Conservation (phyloP, 352 stramenopile species). For the Globisporangium spiculum region DNA sequence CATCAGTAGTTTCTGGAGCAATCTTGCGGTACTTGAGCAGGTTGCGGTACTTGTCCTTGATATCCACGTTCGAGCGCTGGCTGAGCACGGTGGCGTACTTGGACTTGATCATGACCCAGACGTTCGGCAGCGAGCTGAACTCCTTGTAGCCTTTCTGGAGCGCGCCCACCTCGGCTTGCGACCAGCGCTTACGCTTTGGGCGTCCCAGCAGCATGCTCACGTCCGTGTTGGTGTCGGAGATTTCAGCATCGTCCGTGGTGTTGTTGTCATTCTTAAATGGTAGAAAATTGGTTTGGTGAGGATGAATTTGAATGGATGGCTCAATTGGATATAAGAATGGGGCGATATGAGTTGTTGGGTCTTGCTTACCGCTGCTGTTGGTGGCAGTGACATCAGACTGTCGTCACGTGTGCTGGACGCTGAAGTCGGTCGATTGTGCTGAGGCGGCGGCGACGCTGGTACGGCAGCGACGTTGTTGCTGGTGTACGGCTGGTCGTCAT, state of each 20-base stretch:
- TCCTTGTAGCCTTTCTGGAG: constrained; percentile 55
- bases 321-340: not conserved
- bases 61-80: constrained; percentile 62
- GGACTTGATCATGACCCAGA: constrained; percentile 71
- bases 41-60: constrained; percentile 88
- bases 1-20: not conserved
- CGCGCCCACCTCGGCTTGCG: constrained; percentile 47
- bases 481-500: constrained; percentile 1
- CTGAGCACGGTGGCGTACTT: constrained; percentile 45
- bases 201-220: constrained; percentile 15
- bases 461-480: not conserved
- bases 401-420: not conserved
- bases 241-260: constrained; percentile 10
- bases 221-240: constrained; percentile 7
- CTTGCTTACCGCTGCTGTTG: not conserved
- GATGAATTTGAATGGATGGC: not conserved
- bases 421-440: not conserved
- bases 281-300: not conserved
- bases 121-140: constrained; percentile 44
- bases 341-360: not conserved
- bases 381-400: not conserved
- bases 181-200: constrained; percentile 47
- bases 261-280: not conserved
- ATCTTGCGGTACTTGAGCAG: constrained; percentile 42
- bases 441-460: not conserved